Evolutionary conservation across 164 flowering plant species (phyloP).

Genomic region (Amborella trichopoda): DNA sequence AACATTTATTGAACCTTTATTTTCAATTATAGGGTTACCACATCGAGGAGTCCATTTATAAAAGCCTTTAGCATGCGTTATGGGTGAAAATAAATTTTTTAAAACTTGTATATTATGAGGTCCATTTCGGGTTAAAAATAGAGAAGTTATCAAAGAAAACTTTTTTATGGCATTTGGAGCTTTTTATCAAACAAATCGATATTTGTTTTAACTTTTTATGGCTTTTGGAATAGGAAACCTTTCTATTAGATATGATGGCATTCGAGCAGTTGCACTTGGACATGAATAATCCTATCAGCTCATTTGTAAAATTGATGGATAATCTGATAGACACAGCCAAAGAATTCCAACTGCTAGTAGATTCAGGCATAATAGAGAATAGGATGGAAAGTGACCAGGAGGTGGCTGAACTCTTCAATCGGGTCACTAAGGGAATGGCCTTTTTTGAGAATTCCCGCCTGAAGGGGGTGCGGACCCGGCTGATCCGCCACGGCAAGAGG

Average conservation of each 20-base stretch:
- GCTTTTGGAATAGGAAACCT: too few relatives aligned
- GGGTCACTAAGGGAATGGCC: constrained; percentile 29
- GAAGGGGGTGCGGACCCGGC: constrained; percentile 21
- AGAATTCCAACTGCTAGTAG: constrained; percentile 30
- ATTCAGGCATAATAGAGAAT: constrained; percentile 28
- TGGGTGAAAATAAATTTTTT: too few relatives aligned
- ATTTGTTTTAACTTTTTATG: too few relatives aligned
- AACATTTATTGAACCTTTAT: too few relatives aligned
- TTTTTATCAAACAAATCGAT: too few relatives aligned
- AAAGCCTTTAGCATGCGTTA: too few relatives aligned
- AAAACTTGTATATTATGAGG: too few relatives aligned
- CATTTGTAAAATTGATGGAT: constrained; percentile 47
- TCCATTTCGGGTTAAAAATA: too few relatives aligned
- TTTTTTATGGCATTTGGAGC: too few relatives aligned
- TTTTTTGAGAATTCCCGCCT: constrained; percentile 27
- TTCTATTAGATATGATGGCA: constrained; percentile 43
- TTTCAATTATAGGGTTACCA: too few relatives aligned
- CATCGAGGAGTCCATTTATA: too few relatives aligned
- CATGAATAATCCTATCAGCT: constrained; percentile 35
- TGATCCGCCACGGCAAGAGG: constrained; percentile 29
- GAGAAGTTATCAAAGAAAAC: too few relatives aligned
- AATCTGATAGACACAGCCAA: constrained; percentile 31
- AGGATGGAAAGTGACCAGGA: constrained; percentile 46
- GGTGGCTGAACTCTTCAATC: constrained; percentile 41
- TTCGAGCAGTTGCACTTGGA: constrained; percentile 43